Conservation (phyloP, 176 grass and related monocot species). For the Lolium rigidum region DNA sequence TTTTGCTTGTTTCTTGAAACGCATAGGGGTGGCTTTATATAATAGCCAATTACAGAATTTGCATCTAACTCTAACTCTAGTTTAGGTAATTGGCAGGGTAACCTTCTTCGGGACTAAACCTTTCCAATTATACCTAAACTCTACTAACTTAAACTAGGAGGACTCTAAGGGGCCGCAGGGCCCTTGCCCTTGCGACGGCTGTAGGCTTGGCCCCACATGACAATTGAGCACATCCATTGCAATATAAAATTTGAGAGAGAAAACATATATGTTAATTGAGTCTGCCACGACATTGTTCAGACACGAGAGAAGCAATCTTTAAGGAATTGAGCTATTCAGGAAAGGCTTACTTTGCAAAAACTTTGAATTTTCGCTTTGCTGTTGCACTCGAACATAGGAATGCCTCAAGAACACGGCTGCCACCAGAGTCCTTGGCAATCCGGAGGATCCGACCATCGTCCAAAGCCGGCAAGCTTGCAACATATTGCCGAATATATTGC, state of each 20-base stretch:
- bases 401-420: conserved; percentile 82
- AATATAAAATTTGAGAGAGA: conserved; percentile 10
- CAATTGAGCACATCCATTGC: no score
- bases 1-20: no score
- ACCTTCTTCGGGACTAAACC: no score
- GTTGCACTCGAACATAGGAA: conserved; percentile 84
- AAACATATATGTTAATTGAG: neutral
- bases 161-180: no score
- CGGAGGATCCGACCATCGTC: conserved; percentile 62
- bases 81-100: no score
- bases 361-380: conserved; percentile 78
- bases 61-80: no score
- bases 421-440: conserved; percentile 84
- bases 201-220: no score
- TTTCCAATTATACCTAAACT: no score
- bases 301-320: conserved; percentile 1
- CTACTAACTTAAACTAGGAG: no score
- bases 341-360: conserved; percentile 85
- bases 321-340: conserved; percentile 27
- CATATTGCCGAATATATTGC: conserved; percentile 84
- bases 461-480: conserved; percentile 72
- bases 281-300: conserved; percentile 8
- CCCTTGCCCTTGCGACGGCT: no score
- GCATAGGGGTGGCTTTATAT: no score
- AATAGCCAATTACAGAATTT: no score